Evolutionary conservation across 495 filamentous ascomycete genomes (phyloP).

Genomic region (Physcia stellaris): DNA sequence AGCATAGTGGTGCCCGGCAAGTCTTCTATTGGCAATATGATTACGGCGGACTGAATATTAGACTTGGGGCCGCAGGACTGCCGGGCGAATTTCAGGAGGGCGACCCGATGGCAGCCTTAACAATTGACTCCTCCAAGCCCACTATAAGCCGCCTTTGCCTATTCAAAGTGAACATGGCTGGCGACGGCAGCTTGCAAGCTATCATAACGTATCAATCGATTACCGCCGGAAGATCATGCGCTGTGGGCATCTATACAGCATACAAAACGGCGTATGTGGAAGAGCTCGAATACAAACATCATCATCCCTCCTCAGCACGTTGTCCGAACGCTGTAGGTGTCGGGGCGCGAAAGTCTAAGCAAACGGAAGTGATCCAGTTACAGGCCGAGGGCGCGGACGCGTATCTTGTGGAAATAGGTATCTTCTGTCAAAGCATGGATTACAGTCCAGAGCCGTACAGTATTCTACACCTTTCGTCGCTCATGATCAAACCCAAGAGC

Average conservation of each 20-base stretch:
- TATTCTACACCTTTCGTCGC: no score
- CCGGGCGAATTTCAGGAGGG: background rate
- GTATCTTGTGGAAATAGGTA: no score
- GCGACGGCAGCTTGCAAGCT: background rate
- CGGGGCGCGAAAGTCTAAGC: no score
- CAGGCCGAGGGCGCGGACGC: no score
- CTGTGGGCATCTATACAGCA: background rate
- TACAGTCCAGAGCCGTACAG: no score
- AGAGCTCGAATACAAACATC: no score
- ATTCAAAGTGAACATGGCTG: background rate
- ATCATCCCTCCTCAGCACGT: no score
- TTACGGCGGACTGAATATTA: no score
- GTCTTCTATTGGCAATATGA: slow-evolving; percentile 3
- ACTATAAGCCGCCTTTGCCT: background rate
- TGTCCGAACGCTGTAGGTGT: no score
- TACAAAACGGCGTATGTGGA: no score
- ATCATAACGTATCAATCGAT: background rate
- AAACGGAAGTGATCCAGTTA: no score
- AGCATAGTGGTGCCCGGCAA: background rate
- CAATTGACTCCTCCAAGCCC: background rate
- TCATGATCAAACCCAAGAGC: background rate
- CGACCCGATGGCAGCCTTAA: background rate
- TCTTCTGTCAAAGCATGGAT: no score
- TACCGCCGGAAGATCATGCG: background rate
- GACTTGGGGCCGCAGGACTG: background rate